Conservation (phyloP, 805 yeast species). For the Jamesozyma piceae region DNA sequence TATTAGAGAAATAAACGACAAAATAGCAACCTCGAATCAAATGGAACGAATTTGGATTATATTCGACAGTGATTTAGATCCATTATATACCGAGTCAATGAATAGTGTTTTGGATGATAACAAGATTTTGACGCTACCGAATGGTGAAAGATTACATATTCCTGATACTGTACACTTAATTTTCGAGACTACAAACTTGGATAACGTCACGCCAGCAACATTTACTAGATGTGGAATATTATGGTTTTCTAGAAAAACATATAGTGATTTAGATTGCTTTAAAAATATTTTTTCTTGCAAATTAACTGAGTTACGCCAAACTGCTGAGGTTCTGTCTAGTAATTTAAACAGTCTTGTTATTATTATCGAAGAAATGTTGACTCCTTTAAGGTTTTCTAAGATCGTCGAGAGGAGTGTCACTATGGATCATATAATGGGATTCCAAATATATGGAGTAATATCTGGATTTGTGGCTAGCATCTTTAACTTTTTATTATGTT, state of each 20-base stretch:
- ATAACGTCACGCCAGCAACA: constrained; percentile 79
- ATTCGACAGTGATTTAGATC: constrained; percentile 90
- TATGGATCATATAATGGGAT: constrained; percentile 6
- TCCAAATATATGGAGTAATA: constrained; percentile 1
- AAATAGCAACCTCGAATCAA: constrained; percentile 15
- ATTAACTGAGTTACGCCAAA: background rate
- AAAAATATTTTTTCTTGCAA: background rate
- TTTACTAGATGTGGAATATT: constrained; percentile 87
- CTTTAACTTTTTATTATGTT: background rate
- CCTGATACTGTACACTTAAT: constrained; percentile 56
- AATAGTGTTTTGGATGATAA: constrained; percentile 91
- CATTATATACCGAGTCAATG: constrained; percentile 84
- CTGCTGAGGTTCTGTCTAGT: background rate
- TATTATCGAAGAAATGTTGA: background rate
- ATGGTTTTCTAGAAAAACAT: constrained; percentile 41
- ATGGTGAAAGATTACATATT: constrained; percentile 72
- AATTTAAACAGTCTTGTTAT: background rate
- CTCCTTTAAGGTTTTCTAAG: background rate
- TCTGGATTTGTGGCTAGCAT: background rate
- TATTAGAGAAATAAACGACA: constrained; percentile 42
- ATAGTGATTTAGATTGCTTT: background rate
- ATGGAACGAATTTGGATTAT: constrained; percentile 66
- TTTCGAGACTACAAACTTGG: constrained; percentile 66
- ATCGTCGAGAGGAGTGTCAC: background rate
- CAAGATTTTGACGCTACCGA: constrained; percentile 69